Evolutionary conservation across 108 stramenopile species (phyloP).

Genomic region (Fragilaria radians): DNA sequence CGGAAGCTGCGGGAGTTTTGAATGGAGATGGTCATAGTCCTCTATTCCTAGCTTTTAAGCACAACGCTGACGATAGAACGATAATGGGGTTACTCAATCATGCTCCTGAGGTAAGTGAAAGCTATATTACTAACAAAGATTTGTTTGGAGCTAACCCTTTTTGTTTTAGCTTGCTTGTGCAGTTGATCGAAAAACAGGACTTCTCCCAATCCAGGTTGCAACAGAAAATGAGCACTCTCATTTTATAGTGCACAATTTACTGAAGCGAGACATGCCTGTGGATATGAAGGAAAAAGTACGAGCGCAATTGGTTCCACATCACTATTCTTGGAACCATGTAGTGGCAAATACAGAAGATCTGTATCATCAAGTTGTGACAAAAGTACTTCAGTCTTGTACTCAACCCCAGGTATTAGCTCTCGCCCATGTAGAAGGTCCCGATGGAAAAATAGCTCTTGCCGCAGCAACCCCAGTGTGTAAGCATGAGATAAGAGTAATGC

Average conservation of each 20-base stretch:
- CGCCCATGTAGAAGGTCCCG: constrained; percentile 80
- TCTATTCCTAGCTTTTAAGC: constrained; percentile 64
- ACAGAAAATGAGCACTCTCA: constrained; percentile 80
- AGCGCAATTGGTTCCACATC: constrained; percentile 76
- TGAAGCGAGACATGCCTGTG: constrained; percentile 83
- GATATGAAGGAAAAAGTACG: constrained; percentile 82
- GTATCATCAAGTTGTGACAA: constrained; percentile 85
- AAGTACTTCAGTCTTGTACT: constrained; percentile 78
- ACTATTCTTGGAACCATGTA: constrained; percentile 87
- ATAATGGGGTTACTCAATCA: constrained; percentile 76
- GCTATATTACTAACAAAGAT: neutral
- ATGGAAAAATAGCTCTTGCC: constrained; percentile 79
- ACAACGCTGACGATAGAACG: constrained; percentile 74
- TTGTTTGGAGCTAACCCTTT: neutral
- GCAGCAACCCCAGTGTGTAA: constrained; percentile 83
- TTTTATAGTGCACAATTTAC: constrained; percentile 78
- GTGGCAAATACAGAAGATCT: constrained; percentile 69
- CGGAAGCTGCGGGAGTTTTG: constrained; percentile 61
- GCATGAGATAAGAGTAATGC: constrained; percentile 86
- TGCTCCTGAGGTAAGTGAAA: constrained; percentile 53
- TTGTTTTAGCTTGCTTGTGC: constrained; percentile 42
- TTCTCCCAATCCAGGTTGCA: constrained; percentile 81
- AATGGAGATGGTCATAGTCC: constrained; percentile 81
- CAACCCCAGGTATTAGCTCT: constrained; percentile 87
- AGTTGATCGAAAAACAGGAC: constrained; percentile 61